Base-by-base conservation (phyloP, 140 eudicot genomes). In the Cichorium intybus region DNA sequence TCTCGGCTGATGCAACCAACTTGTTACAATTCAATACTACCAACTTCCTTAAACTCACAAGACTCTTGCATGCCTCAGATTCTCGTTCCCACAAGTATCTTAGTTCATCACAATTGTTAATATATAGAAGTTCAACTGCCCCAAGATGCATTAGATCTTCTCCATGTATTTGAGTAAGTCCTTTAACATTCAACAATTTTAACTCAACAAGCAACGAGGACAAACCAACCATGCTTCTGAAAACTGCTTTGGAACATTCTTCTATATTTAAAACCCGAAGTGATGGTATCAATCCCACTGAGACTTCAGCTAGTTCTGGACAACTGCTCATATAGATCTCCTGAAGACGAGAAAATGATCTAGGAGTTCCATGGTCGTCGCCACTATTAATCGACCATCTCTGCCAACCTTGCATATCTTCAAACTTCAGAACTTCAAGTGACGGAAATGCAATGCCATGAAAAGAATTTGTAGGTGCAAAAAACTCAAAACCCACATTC, bases 401-500 rank as follows among this genome's bases (percentile, higher is more conserved):
- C 60, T 65, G 62, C 74, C 74, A 66, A 2, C 49, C 43, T 14
- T 18, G 39, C 87, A 74, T 73, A 64, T 60, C 63, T 31, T 11
- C 27, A 14, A 66, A 74, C 23, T 16, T 20, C 62, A 74, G 29
- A 35, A 49, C 56, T 74, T 65, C 60, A 31, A 65, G 73, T 48
- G 79, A 74, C 17, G 62, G 73, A 58, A 74, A 74, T 31, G 68
- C 31, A 57, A 24, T 17, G 34, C 56, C 35, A 46, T 33, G 8
- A 6, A 14, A 17, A 16, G 67, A 46, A 47, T 64, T 31, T 5
- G 66, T 5, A 48, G 37, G 48, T 58, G 35, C 43, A 57, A 33
- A 27, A 0, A 56, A 74, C 61, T 74, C 81, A 0, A 33, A 24
- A 35, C 81, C 81, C 15, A 81, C 22, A 17, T 43, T 74, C 54